A percentile compares a stretch with the other conserved stretches of the same genome.
Evolutionary conservation across 1,284 basidiomycete genomes (phyloP).

Genomic region (Leccinum insolens): DNA sequence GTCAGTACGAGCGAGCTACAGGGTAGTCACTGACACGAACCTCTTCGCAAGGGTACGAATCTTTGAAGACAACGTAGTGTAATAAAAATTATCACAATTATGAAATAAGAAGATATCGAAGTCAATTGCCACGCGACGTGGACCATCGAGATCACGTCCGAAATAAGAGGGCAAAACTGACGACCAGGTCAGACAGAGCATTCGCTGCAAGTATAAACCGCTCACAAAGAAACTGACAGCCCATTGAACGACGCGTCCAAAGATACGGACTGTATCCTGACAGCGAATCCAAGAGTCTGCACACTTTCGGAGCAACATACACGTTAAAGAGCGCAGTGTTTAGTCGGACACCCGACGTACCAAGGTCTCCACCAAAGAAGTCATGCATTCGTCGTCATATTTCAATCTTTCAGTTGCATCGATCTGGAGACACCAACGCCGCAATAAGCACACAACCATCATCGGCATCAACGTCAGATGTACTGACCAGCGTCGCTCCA

Average conservation of each 20-base stretch:
- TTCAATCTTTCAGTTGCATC: neutral
- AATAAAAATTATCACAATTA: conserved; percentile 14
- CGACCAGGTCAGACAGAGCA: conserved; percentile 2
- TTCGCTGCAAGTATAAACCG: neutral
- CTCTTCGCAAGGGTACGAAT: conserved; percentile 10
- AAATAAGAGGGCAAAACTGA: conserved; percentile 29
- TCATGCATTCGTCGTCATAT: conserved; percentile 7
- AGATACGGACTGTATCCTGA: conserved; percentile 4
- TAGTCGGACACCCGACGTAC: neutral
- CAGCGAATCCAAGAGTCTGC: conserved; percentile 10
- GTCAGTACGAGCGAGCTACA: conserved; percentile 1
- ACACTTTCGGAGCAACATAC: neutral
- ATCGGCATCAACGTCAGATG: neutral
- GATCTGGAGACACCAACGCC: conserved; percentile 11
- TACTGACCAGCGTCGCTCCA: conserved; percentile 20
- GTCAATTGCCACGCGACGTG: conserved; percentile 20
- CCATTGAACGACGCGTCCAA: conserved; percentile 17
- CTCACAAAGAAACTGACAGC: conserved; percentile 28
- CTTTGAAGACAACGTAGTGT: conserved; percentile 6
- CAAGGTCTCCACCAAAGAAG: conserved; percentile 11
- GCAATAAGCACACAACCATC: neutral
- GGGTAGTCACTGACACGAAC: conserved; percentile 14
- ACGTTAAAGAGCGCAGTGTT: neutral
- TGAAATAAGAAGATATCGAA: conserved; percentile 20
- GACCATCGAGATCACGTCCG: conserved; percentile 24